Percentiles rank a stretch among this genome's conserved stretches.
Evolutionary conservation across 345 rosid species (phyloP).

Genomic region (Punica granatum): DNA sequence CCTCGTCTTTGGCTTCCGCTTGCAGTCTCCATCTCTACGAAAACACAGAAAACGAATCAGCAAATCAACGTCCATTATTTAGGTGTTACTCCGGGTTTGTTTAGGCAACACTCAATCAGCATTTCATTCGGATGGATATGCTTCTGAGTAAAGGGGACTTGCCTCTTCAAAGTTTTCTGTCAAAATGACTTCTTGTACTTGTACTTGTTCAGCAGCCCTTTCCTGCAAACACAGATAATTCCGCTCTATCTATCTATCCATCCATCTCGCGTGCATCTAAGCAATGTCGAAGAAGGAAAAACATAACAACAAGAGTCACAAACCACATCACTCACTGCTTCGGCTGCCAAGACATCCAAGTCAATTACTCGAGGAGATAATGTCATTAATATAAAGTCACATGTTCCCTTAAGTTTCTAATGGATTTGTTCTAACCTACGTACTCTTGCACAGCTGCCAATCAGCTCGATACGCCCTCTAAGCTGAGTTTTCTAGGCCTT

Average conservation of each 20-base stretch:
- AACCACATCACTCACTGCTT: conserved; percentile 70
- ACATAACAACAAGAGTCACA: conserved; percentile 17
- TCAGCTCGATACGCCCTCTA: conserved; percentile 70
- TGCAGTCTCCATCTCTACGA: conserved; percentile 79
- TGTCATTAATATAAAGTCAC: background rate
- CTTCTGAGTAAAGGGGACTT: conserved; percentile 12
- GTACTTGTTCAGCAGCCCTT: conserved; percentile 70
- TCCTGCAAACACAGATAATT: conserved; percentile 42
- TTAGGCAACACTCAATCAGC: background rate
- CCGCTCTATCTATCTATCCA: conserved; percentile 1
- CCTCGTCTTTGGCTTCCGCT: conserved; percentile 95
- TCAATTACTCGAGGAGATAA: conserved; percentile 20
- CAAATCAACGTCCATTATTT: too few species aligned
- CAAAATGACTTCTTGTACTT: conserved; percentile 82
- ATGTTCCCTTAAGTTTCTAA: background rate
- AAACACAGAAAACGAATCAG: background rate
- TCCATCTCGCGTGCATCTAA: background rate
- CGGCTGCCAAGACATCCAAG: conserved; percentile 91
- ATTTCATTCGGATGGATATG: background rate
- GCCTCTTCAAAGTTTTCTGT: conserved; percentile 96
- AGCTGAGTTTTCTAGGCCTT: conserved; percentile 74
- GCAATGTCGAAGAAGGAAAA: conserved; percentile 4
- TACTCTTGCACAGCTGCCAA: conserved; percentile 91
- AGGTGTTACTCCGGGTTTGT: background rate
- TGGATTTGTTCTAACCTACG: conserved; percentile 3